These are phyloP conservation scores for Tulasnella sp. DNA, from an alignment of 768 basidiomycete species.

Conservation along the genomic window DNA sequence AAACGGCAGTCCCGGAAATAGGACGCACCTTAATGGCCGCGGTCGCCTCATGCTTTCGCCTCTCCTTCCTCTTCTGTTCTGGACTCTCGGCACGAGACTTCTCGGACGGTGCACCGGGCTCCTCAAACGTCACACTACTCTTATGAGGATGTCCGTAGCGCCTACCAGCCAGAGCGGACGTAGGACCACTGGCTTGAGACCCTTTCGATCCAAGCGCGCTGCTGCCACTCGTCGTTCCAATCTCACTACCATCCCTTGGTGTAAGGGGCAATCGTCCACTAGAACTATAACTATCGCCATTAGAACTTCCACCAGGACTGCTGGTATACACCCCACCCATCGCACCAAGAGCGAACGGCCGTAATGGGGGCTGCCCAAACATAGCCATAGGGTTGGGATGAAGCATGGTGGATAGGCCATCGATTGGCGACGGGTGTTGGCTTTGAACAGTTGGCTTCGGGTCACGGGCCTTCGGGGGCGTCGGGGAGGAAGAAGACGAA, in stretches of 20 bases:
- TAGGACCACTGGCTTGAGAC: conserved; percentile 7
- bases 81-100: conserved; percentile 25
- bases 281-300: conserved; percentile 51
- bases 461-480: no score
- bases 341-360: not conserved
- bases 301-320: conserved; percentile 41
- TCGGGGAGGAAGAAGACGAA: not conserved
- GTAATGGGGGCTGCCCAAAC: conserved; percentile 2
- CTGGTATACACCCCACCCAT: conserved; percentile 1
- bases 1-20: not conserved
- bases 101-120: not conserved
- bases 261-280: conserved; percentile 66
- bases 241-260: conserved; percentile 65
- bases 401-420: not conserved
- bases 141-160: conserved; percentile 9
- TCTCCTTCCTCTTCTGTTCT: conserved; percentile 52
- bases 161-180: conserved; percentile 15
- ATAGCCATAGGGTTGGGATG: not conserved
- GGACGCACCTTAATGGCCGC: conserved; percentile 73
- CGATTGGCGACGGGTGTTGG: not conserved
- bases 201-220: not conserved
- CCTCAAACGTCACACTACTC: conserved; percentile 15
- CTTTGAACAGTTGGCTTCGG: not conserved
- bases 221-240: conserved; percentile 20
- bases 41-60: conserved; percentile 70